Evolutionary conservation across 768 basidiomycete species (phyloP), one percentile per base, ranked within the genome.

Genomic region (Pisolithus albus): DNA sequence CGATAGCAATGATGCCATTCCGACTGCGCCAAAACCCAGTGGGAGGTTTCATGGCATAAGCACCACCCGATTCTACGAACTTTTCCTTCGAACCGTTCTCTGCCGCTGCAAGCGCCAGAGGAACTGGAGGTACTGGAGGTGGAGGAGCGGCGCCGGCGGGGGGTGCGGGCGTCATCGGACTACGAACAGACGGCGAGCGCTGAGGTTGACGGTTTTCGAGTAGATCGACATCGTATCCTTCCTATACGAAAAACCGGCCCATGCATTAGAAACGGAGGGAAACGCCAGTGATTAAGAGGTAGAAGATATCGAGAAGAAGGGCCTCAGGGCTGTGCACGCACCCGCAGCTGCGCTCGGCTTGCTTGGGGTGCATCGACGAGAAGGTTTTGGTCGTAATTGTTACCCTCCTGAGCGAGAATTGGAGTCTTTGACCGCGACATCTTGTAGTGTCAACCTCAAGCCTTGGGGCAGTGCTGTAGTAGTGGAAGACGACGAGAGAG

Each of bases 21-120:
- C 59, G 73, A 21, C 67, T 77, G 47, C 75, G 72, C 70, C 76
- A 83, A 64, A 80, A 83, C 5, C 79, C 72, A 15, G 26, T 44
- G 6, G 56, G 16, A 13, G 58, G 9, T 44, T 28, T 19, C 19
- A 52, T 24, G 13, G 40, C 3, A 46, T 53, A 23, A 39, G 43
- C 21, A 2, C 41, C 8, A 8, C 26, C 34, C 21, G 52, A 41
- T 21, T 48, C 38, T 15, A 21, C 36, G 28, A 55, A 7, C 46
- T 61, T 60, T 49, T 62, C 59, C 16, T 48, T 43, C 2, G 59
- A 54, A 16, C 32, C 44, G 0, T 32, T 47, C 41, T 62, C 59
- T 59, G 50, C n/a, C 1, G 50, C 21, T 9, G 10, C 42, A 10
- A 50, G 53, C 9, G 52, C 50, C 24, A 55, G 46, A 18, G 59